Percentiles rank a stretch among this genome's conserved stretches.
phyloP scores from a whole-genome alignment of 2,329 filamentous ascomycete species.

The Phaeosphaeriaceae sp. region DNA sequence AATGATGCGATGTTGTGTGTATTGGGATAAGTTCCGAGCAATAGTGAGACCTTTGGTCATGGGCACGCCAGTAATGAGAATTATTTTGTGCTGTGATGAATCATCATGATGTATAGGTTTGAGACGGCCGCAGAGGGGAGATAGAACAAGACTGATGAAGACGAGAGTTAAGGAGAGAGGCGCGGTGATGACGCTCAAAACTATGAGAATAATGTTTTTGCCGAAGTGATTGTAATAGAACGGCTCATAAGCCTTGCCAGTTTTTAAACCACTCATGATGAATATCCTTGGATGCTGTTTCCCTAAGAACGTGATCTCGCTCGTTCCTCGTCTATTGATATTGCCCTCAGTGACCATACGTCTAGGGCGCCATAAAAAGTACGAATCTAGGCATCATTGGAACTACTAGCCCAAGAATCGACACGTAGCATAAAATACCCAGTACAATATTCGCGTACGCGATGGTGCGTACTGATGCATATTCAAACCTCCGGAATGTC shows the following conservation, averaged over 20 bases:
- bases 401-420: neutral
- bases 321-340: slow-evolving; percentile 6
- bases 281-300: neutral
- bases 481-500: slow-evolving; percentile 3
- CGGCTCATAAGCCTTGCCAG: slow-evolving; percentile 14
- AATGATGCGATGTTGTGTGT: slow-evolving; percentile 71
- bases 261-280: slow-evolving; percentile 18
- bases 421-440: neutral
- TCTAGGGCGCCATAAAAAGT: neutral
- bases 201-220: slow-evolving; percentile 58
- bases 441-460: no score
- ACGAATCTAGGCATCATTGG: neutral
- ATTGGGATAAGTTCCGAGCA: slow-evolving; percentile 67
- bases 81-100: slow-evolving; percentile 51
- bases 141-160: slow-evolving; percentile 33
- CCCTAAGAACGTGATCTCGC: slow-evolving; percentile 23
- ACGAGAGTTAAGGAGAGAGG: slow-evolving; percentile 53
- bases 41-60: slow-evolving; percentile 74
- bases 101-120: slow-evolving; percentile 16
- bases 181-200: slow-evolving; percentile 53
- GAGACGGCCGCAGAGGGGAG: slow-evolving; percentile 12
- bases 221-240: slow-evolving; percentile 51
- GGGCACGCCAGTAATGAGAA: slow-evolving; percentile 75
- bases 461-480: neutral
- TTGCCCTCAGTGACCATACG: neutral